phyloP scores from a whole-genome alignment of 2,329 filamentous ascomycete genomes.

The Fusarium bulbicola region DNA sequence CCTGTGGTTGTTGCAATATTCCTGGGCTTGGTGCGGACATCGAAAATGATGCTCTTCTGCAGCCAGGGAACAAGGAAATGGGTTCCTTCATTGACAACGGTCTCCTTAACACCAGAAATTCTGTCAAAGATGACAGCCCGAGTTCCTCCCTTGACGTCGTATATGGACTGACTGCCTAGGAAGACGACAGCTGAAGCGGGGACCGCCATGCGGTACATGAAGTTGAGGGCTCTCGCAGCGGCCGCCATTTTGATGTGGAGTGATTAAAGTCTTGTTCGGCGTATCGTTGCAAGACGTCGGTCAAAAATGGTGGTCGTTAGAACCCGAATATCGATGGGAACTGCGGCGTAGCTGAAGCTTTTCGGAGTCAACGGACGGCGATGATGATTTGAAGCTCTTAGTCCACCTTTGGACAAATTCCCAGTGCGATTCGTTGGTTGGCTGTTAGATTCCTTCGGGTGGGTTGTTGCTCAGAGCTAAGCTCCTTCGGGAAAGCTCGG shows the following conservation, averaged over 20 bases:
- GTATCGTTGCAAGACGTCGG: background rate
- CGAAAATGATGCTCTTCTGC: slow-evolving; percentile 92
- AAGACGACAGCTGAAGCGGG: slow-evolving; percentile 75
- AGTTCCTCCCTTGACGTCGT: slow-evolving; percentile 95
- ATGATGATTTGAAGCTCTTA: slow-evolving; percentile 43
- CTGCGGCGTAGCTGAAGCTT: slow-evolving; percentile 34
- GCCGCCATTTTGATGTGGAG: slow-evolving; percentile 57
- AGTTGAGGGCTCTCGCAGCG: slow-evolving; percentile 66
- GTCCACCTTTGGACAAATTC: slow-evolving; percentile 26
- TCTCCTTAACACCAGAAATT: slow-evolving; percentile 88
- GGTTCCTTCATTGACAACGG: slow-evolving; percentile 93
- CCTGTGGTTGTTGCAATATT: slow-evolving; percentile 98
- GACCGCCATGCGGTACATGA: slow-evolving; percentile 74
- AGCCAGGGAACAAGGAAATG: slow-evolving; percentile 97
- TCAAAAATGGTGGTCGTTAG: background rate
- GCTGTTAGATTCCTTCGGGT: slow-evolving; percentile 16
- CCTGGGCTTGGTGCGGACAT: slow-evolving; percentile 95
- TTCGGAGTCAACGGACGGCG: slow-evolving; percentile 39
- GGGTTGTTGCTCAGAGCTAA: slow-evolving; percentile 42
- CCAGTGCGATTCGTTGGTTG: slow-evolving; percentile 35
- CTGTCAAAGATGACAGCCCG: slow-evolving; percentile 99
- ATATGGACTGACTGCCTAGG: slow-evolving; percentile 81
- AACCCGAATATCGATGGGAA: slow-evolving; percentile 15
- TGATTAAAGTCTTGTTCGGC: slow-evolving; percentile 1
- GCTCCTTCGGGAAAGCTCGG: slow-evolving; percentile 48